Evolutionary conservation across 2,329 filamentous ascomycete species (phyloP), one percentile per base, ranked within the genome.

Genomic region (Chaetomium sp.): DNA sequence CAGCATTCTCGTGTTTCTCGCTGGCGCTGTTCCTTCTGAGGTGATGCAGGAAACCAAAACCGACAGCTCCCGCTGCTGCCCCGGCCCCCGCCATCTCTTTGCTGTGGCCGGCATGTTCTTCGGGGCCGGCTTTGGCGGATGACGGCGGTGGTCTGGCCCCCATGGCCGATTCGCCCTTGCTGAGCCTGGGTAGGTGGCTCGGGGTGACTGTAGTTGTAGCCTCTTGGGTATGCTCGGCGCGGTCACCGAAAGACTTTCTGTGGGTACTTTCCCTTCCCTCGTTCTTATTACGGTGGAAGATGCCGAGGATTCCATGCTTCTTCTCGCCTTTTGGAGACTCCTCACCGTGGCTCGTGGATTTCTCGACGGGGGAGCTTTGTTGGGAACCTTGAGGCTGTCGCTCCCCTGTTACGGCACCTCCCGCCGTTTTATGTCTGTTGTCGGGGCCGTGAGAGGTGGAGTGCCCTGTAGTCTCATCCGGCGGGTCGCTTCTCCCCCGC

Each of bases 241-340:
- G 57, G 7, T 63, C 51, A n/a, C 27, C 35, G 25, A 16, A 45
- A 9, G 54, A 57, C n/a, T 59, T 62, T n/a, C 63, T 65, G 29
- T 50, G 58, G 5, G 51, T 31, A 1, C 64, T 60, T 5, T 68
- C 58, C 13, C 60, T 53, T 16, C 42, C 59, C 19, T 68, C 60
- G 31, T 67, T 64, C 61, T 70, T 71, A 63, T 67, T 54, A 19
- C 69, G 66, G 42, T 68, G 66, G 65, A 72, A 72, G 55, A 72
- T 65, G 27, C 71, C 67, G 12, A 72, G 51, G 19, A 72, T 63
- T n/a, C 54, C 62, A 47, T 68, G 64, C 60, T 67, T 70, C 63
- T 62, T 68, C 19, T 69, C 67, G 2, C 56, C 51, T 9, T 67
- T 67, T 7, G 62, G 57, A 0, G 67, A 64, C 1, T 13, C 54